Evolutionary conservation across 768 basidiomycete genomes (phyloP), one percentile per base, ranked within the genome.

Genomic region (Cystobasidium tubakii): DNA sequence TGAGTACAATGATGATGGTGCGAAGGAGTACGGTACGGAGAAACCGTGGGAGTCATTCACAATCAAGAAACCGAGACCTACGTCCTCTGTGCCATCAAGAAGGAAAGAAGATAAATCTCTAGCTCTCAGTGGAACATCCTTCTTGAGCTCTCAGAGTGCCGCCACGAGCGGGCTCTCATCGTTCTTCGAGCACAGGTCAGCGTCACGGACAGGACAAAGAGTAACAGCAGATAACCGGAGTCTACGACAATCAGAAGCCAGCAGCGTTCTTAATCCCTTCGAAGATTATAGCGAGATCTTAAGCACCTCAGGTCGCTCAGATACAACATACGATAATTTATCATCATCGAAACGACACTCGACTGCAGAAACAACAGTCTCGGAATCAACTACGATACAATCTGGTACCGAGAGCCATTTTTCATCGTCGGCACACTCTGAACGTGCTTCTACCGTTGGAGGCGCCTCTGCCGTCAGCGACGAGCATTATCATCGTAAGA

Each of bases 121-220:
- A 60, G 6, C 17, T 60, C n/a, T 60, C 12, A 29, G 57, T 29
- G 57, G 33, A 27, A 25, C 4, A 15, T 29, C 57, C 57, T 34
- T 60, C 23, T 60, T 60, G 4, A 60, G 13, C 27, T 15, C 57
- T 4, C 29, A 60, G 29, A 60, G 57, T 21, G 33, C 39, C 39
- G 15, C 12, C 17, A 29, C 57, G 23, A 60, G 57, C 33, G 21
- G 57, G 29, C 17, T 60, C 6, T 60, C 57, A 25, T 60, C 57
- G 4, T 60, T 60, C 57, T 60, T 60, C 57, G 29, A 60, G 21
- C 12, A 60, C 15, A 27, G 57, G 13, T 60, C 57, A 60, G 57
- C 33, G 13, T 60, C 57, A 15, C 57, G 57, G 13, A 34, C 29
- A 12, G 57, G 25, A 15, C 33, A 27, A 21, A 34, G 4, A 7